Percentiles rank a stretch among this genome's conserved stretches.
phyloP scores from a whole-genome alignment of 2,329 filamentous ascomycete genomes.

The Coniochaeta sp. region DNA sequence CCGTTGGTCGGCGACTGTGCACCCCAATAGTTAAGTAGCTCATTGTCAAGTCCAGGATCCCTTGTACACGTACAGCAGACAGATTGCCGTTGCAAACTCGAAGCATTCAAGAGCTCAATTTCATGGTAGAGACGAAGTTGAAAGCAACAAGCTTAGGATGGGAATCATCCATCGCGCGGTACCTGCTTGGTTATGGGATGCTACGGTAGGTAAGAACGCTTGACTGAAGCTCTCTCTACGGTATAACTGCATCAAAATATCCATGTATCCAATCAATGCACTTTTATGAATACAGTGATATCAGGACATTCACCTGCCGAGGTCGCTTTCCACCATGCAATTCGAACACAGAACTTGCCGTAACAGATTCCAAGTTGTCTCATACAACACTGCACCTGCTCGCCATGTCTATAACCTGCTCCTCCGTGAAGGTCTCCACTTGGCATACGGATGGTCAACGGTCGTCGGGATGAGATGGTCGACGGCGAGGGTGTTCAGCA shows the following conservation, averaged over 20 bases:
- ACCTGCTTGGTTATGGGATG: background rate
- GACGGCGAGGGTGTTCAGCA: constrained; percentile 47
- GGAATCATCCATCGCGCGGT: background rate
- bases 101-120: too few relatives aligned
- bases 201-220: too few relatives aligned
- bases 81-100: too few relatives aligned
- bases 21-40: background rate
- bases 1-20: background rate
- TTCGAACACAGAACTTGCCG: too few relatives aligned
- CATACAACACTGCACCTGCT: too few relatives aligned
- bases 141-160: background rate
- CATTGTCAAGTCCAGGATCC: background rate
- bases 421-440: constrained; percentile 22
- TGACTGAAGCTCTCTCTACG: background rate
- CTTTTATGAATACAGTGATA: too few relatives aligned
- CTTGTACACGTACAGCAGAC: background rate
- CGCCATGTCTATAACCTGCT: constrained; percentile 17
- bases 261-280: too few relatives aligned
- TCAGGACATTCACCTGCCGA: too few relatives aligned
- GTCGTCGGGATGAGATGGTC: constrained; percentile 36
- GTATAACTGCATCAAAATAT: background rate
- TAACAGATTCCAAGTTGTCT: too few relatives aligned
- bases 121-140: background rate
- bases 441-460: constrained; percentile 37
- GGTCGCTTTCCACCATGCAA: too few relatives aligned